These are phyloP conservation scores for Ceratocystis papillata DNA, from an alignment of 2,329 filamentous ascomycete genomes.

Conservation along the genomic window DNA sequence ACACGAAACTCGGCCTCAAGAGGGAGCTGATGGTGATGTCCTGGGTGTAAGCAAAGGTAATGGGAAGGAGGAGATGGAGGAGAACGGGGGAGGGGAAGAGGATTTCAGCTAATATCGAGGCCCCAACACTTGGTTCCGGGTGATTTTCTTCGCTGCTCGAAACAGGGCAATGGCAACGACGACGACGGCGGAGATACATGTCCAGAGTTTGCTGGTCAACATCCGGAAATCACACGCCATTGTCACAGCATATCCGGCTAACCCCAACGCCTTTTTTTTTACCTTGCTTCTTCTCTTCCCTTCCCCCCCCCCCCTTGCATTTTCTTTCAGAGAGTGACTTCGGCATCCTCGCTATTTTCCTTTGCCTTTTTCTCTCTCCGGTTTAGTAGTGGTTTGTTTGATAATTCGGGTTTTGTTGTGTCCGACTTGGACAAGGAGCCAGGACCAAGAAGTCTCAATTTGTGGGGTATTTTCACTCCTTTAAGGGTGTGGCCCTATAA, in stretches of 20 bases:
- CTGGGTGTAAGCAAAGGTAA: background rate
- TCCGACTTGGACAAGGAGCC: background rate
- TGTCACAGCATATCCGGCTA: background rate
- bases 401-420: background rate
- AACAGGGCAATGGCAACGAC: background rate
- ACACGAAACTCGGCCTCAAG: background rate
- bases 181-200: background rate
- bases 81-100: conserved; percentile 12
- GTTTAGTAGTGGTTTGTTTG: background rate
- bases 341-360: background rate
- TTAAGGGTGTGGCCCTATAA: background rate
- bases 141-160: background rate
- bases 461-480: background rate
- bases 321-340: background rate
- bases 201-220: background rate
- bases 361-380: background rate
- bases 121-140: background rate
- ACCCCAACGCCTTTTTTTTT: background rate
- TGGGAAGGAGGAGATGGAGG: background rate
- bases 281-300: background rate
- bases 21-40: background rate
- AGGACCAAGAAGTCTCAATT: conserved; percentile 1
- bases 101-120: conserved; percentile 18
- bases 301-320: background rate
- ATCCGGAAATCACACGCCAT: background rate